Evolutionary conservation across 768 basidiomycete genomes (phyloP).

Genomic region (Fistulinella prunicolor): DNA sequence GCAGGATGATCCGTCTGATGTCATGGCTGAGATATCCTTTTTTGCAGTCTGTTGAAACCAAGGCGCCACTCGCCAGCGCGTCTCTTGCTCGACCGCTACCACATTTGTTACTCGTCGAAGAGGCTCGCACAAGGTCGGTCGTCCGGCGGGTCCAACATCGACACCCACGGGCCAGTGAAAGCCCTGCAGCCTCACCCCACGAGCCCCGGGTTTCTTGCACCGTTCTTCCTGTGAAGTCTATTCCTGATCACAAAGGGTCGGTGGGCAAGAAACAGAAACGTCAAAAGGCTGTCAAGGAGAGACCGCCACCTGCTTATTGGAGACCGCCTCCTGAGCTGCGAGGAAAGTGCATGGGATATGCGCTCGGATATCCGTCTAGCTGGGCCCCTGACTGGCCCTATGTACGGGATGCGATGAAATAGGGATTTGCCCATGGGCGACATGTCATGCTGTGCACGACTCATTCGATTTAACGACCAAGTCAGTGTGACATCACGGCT

Average conservation of each 20-base stretch:
- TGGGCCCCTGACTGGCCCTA: constrained; percentile 24
- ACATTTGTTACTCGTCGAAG: constrained; percentile 24
- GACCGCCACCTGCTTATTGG: constrained; percentile 28
- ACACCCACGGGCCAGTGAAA: not conserved
- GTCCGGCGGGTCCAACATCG: not conserved
- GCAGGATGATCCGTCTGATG: not conserved
- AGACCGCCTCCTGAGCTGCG: constrained; percentile 19
- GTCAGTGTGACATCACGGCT: constrained; percentile 1
- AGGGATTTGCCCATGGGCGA: constrained; percentile 12
- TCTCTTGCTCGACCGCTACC: constrained; percentile 9
- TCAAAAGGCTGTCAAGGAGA: constrained; percentile 14
- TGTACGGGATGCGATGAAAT: constrained; percentile 28
- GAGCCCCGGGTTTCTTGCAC: constrained; percentile 15
- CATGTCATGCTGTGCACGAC: constrained; percentile 21
- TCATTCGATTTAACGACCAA: not conserved
- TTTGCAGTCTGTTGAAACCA: constrained; percentile 7
- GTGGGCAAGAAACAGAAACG: constrained; percentile 9
- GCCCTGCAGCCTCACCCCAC: constrained; percentile 20
- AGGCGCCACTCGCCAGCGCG: not conserved
- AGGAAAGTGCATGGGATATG: constrained; percentile 31
- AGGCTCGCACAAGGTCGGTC: constrained; percentile 2
- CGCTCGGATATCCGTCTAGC: constrained; percentile 30
- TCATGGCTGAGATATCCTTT: not conserved
- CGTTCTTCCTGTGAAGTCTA: constrained; percentile 18
- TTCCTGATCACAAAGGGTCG: not conserved